Evolutionary conservation across 2,329 filamentous ascomycete species (phyloP).

Genomic region (Arachnomyces sp.): DNA sequence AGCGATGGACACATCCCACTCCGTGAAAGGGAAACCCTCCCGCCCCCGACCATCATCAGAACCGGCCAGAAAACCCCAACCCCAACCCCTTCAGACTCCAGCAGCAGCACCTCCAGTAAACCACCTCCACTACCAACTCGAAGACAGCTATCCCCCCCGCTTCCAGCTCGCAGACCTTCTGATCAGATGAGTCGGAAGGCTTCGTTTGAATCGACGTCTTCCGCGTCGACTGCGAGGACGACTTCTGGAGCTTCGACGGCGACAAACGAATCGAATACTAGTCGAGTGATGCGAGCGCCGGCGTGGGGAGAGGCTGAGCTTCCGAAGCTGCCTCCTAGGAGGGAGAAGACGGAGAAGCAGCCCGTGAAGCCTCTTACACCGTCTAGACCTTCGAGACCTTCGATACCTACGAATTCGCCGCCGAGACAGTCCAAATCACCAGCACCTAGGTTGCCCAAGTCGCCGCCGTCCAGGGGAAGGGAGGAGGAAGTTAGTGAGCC

Average conservation of each 20-base stretch:
- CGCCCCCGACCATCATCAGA: constrained; percentile 18
- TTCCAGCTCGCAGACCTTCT: constrained; percentile 40
- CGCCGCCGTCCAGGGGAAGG: constrained; percentile 3
- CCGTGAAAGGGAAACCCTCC: constrained; percentile 4
- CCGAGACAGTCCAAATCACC: neutral
- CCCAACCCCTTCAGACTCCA: constrained; percentile 7
- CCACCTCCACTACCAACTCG: constrained; percentile 42
- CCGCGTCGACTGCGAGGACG: constrained; percentile 32
- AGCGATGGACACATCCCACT: neutral
- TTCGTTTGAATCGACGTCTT: constrained; percentile 45
- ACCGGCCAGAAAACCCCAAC: constrained; percentile 18
- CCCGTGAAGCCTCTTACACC: neutral
- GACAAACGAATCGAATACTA: constrained; percentile 18
- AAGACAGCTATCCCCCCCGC: constrained; percentile 36
- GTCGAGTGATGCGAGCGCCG: constrained; percentile 44
- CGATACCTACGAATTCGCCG: constrained; percentile 1
- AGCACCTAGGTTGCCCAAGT: constrained; percentile 3
- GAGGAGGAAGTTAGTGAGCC: neutral
- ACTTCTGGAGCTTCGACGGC: constrained; percentile 13
- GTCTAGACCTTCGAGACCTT: constrained; percentile 1
- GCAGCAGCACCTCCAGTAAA: constrained; percentile 3
- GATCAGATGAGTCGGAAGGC: constrained; percentile 30
- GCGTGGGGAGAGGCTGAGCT: constrained; percentile 49
- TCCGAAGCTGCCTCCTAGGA: constrained; percentile 48
- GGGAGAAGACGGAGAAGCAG: constrained; percentile 18